Base-by-base conservation (phyloP, 139 green algal species). In the Chlorella vulgaris region DNA sequence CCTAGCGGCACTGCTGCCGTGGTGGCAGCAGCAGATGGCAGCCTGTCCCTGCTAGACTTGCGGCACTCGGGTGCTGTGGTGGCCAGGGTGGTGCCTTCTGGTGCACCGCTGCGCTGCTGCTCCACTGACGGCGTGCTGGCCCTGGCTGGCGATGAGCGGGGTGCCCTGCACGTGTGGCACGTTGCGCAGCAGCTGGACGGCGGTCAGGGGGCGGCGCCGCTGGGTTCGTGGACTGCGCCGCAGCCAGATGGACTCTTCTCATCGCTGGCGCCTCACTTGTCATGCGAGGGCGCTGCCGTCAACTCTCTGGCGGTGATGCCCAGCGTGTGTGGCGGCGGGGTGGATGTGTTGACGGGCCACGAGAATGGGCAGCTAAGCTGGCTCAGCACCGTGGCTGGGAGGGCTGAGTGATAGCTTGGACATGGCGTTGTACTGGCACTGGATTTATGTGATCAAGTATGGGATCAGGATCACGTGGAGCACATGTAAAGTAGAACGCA, bases 91-190 rank as follows among this genome's bases (percentile, higher is more conserved):
- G 69, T 69, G 24, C 69, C 76, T 6, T 90, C 85, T 33, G 84
- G 79, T 7, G 61, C 82, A 10, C 78, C 92, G 26, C 74, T 96
- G 71, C 77, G 85, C 28, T 96, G 93, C 87, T 88, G 82, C 36
- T 33, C 75, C 6, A 86, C 81, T 6, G 89, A 95, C 53, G 88
- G 81, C 8, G 4, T 67, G 24, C 28, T 91, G 47, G 83, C 86
- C 26, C 36, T 93, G 35, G 86, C 76, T 26, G 93, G 93, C 3
- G 78, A 74, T 7, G 89, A 96, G 68, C 53, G 65, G 21, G 93
- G 93, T 26, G 38, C 47, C 61, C 40, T 83, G 50, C 84, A 88
- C 50, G 22, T 94, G 22, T 95, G 92, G 88, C 87, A 93, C 38
- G 68, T 93, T 13, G 78, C 51, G 2, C 50, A 80, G 63, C 78